Evolutionary conservation across 805 yeast genomes (phyloP), one percentile per base, ranked within the genome.

Genomic region (Wickerhamiella hasegawae): DNA sequence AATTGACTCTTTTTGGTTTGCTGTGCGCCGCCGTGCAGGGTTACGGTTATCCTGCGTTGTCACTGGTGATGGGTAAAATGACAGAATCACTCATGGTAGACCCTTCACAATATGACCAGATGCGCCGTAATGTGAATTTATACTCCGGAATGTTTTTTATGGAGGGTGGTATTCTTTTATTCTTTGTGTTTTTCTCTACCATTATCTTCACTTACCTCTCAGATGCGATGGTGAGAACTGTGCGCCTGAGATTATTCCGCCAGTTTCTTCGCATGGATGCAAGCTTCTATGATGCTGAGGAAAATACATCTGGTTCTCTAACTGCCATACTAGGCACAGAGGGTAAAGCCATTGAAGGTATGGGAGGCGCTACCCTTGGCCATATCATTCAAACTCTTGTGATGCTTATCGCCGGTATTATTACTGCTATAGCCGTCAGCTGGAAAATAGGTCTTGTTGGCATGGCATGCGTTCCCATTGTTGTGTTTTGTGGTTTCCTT

Each of bases 11-110:
- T 15, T 25, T 47, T 18, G 59, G 59, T n/a, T 32, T 41, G 6
- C n/a, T 40, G 24, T 39, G 42, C 9, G 45, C 63, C 28, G 24
- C 47, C 11, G 33, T 53, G n/a, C 40, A 46, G 14, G 65, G 65
- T 6, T 49, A 54, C 36, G 60, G 59, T n/a, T 59, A 55, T 39
- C 55, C 60, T 14, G 51, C 59, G 6, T 44, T 54, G 44, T 50
- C 57, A 25, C 48, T 58, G 34, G 46, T 62, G 31, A 54, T 55
- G 27, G 63, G 58, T n/a, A 55, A 54, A 24, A 46, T 50, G 17
- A 50, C 59, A 27, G 39, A 45, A 10, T 49, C 59, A 2, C 45
- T 62, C 35, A 54, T 54, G 38, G 59, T 56, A 1, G 41, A 56
- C 2, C 51, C 49, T 25, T 43, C 39, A 12, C 18, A 39, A 31